Evolutionary conservation across 306 rosid genomes (phyloP), one percentile per base, ranked within the genome.

Genomic region (Dryas octopetala): DNA sequence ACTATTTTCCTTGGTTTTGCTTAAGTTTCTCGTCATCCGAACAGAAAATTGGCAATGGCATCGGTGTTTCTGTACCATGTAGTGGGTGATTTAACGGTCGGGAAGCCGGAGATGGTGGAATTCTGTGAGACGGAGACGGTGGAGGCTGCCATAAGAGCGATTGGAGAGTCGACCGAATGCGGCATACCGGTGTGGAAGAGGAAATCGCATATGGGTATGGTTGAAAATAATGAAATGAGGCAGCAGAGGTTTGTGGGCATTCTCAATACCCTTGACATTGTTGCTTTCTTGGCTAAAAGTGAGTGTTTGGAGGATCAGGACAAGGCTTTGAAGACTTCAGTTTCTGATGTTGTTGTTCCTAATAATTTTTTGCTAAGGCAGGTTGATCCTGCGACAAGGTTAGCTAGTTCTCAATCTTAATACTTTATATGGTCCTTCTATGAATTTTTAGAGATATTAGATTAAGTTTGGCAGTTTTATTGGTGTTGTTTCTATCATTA

Each of bases 41-140:
- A 74, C 74, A 73, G 62, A 17, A 51, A 54, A 55, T 52, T 60
- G 48, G 67, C 43, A 12, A 95, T 96, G 99, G 99, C 98, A 1
- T 96, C 99, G 54, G 98, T 96, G 87, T 92, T 96, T 66, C 75
- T 96, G 66, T 88, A 92, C 74, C 99, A 96, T 41, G 99, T 96
- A 44, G 97, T 96, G 58, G 99, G 94, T 23, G 99, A 96, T 89
- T 92, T 96, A 50, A 96, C 99, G 66, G 97, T 92, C 74, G 99
- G 99, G 79, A 96, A 96, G 83, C 99, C 99, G 1, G 99, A 96
- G 86, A 57, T 92, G 86, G 94, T 66, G 82, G 99, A 96, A 84
- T 92, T 92, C 43, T 78, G 80, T 61, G 99, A 90, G 46, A 84
- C 84, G 17, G 99, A 92, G 84, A 86, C 97, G 65, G 85, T 96